Evolutionary conservation across 2,329 filamentous ascomycete genomes (phyloP).

Genomic region (Botryosphaeria dothidea): DNA sequence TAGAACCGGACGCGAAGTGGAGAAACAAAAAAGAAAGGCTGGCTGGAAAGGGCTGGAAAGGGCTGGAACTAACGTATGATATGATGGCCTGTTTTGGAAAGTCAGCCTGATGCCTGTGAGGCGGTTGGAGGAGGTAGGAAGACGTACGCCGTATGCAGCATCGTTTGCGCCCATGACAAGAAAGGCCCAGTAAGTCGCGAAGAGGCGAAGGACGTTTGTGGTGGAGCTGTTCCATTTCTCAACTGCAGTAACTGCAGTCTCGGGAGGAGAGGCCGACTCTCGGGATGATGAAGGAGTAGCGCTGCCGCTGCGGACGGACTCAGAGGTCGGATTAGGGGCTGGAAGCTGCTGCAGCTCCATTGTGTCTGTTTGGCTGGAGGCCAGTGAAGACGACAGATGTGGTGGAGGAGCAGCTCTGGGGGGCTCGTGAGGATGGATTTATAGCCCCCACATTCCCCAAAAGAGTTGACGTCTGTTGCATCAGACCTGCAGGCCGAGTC

Average conservation of each 20-base stretch:
- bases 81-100: conserved; percentile 41
- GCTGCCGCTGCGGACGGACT: not conserved
- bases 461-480: not conserved
- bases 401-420: not conserved
- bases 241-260: conserved; percentile 21
- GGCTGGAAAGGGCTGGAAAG: too few relatives aligned
- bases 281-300: not conserved
- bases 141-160: conserved; percentile 61
- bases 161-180: conserved; percentile 70
- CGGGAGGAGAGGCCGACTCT: not conserved
- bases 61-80: conserved; percentile 46
- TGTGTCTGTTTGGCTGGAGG: not conserved
- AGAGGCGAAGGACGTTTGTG: conserved; percentile 60
- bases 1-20: not conserved
- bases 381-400: not conserved
- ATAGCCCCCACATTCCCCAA: not conserved
- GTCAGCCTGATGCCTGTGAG: not conserved
- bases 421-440: not conserved
- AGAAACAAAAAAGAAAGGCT: not conserved
- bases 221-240: conserved; percentile 65
- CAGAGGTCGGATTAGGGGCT: not conserved
- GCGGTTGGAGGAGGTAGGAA: not conserved
- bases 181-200: conserved; percentile 62
- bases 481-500: not conserved
- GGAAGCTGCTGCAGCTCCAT: conserved; percentile 5